Base-by-base conservation (phyloP, 2,329 filamentous ascomycete genomes). In the Zymoseptoria brevis region DNA sequence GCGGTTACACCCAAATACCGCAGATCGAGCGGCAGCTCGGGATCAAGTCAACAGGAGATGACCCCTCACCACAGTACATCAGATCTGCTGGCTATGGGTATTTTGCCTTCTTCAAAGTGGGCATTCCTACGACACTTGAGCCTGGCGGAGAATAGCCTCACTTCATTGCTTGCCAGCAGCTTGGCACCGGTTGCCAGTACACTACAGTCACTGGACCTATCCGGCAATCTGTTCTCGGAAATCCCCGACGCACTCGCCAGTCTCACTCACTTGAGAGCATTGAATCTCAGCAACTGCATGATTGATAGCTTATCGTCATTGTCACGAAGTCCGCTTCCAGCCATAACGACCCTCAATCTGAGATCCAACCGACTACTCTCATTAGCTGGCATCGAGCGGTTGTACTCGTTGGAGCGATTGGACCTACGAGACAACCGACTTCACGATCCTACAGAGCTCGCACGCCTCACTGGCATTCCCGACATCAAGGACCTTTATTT, bases 261-360 rank as follows among this genome's bases (percentile, higher is more conserved):
- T 8, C 79, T 99, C 59, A 91, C 90, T 19, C 87, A 90, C 26
- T 82, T 99, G n/a, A 86, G 92, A 64, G 92, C 94, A 22, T 78
- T 99, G 57, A 97, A 99, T 69, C 80, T 99, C 24, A 96, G 93
- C 3, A 89, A 96, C 69, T 97, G 93, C 80, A 96, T 97, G 92
- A 97, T 99, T 63, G 89, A 93, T 67, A 94, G 91, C 16, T 80
- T 99, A 58, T 89, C 95, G 68, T 96, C 93, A 1, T 79, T 99
- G 50, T 86, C 86, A 1, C 86, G 88, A 63, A 94, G 88, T 68
- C 90, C 94, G 11, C 81, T 99, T 4, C 93, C 94, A 26, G 93
- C 94, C 19, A 96, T 99, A 63, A 95, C 89, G 1, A 92, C 92
- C 1, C 79, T 99, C 59, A 97, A 97, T 69, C 82, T 99, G 57